These are phyloP conservation scores for Podaxis sp. DNA, from an alignment of 768 basidiomycete species.

Conservation along the genomic window DNA sequence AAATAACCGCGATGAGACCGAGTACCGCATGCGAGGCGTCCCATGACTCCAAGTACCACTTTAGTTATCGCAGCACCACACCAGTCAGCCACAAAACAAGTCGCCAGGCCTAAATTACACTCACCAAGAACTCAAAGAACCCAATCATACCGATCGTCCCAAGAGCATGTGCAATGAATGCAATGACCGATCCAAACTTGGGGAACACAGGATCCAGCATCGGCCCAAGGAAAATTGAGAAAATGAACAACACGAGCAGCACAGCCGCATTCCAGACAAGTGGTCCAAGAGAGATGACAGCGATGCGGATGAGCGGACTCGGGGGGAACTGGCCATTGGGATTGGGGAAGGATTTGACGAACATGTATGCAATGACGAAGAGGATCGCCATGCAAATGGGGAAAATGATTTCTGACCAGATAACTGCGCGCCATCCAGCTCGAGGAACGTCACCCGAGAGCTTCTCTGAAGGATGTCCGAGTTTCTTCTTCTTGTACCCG, in stretches of 20 bases:
- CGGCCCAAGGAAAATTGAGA: constrained; percentile 91
- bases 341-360: constrained; percentile 84
- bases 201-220: constrained; percentile 83
- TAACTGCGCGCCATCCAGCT: constrained; percentile 87
- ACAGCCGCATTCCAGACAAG: constrained; percentile 94
- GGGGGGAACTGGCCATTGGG: constrained; percentile 63
- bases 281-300: constrained; percentile 90
- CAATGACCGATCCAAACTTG: constrained; percentile 91
- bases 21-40: constrained; percentile 89
- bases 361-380: constrained; percentile 89
- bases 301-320: constrained; percentile 88
- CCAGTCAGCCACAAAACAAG: constrained; percentile 17
- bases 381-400: constrained; percentile 83
- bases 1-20: constrained; percentile 88
- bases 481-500: constrained; percentile 98
- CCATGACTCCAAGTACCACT: constrained; percentile 97
- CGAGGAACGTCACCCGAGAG: constrained; percentile 93
- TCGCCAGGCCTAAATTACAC: constrained; percentile 27
- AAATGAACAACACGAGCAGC: constrained; percentile 82
- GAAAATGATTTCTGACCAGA: constrained; percentile 86
- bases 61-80: constrained; percentile 19
- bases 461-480: constrained; percentile 97
- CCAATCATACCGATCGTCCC: constrained; percentile 86
- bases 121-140: constrained; percentile 94
- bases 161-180: constrained; percentile 81